A percentile compares a stretch with the other conserved stretches of the same genome.
Evolutionary conservation across 2,329 filamentous ascomycete genomes (phyloP).

Genomic region (Penicillium sp.): DNA sequence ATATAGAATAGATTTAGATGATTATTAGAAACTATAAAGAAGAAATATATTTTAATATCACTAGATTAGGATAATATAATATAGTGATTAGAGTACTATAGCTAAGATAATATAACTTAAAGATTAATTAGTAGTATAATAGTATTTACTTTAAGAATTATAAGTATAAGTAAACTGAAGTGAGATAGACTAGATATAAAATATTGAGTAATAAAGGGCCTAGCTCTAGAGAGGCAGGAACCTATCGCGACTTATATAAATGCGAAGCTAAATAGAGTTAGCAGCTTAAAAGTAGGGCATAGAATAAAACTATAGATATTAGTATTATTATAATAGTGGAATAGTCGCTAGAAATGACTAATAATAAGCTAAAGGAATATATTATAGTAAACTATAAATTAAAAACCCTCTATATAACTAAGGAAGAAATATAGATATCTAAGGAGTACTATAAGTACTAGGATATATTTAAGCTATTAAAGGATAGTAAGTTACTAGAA

Average conservation of each 20-base stretch:
- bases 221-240: slow-evolving; percentile 1
- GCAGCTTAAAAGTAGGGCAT: not conserved
- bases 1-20: not conserved
- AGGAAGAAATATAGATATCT: slow-evolving; percentile 2
- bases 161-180: slow-evolving; percentile 5
- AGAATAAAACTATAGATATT: slow-evolving; percentile 4
- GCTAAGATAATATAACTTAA: slow-evolving; percentile 6
- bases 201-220: slow-evolving; percentile 3
- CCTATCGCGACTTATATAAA: not conserved
- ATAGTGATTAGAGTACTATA: not conserved
- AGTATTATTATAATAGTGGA: slow-evolving; percentile 2
- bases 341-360: slow-evolving; percentile 1
- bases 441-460: no score
- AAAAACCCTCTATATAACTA: slow-evolving; percentile 1
- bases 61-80: no score
- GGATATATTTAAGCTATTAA: slow-evolving; percentile 5
- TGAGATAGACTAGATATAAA: slow-evolving; percentile 1
- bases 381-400: slow-evolving; percentile 4
- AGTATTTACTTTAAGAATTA: slow-evolving; percentile 6
- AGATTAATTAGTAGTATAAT: slow-evolving; percentile 1
- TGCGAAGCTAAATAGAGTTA: not conserved
- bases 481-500: not conserved
- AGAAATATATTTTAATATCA: no score
- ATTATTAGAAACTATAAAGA: slow-evolving; percentile 1
- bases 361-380: slow-evolving; percentile 6